Percentiles rank a stretch among this genome's conserved stretches.
Conservation (phyloP, 495 filamentous ascomycete species). For the Amniculicola lignicola region DNA sequence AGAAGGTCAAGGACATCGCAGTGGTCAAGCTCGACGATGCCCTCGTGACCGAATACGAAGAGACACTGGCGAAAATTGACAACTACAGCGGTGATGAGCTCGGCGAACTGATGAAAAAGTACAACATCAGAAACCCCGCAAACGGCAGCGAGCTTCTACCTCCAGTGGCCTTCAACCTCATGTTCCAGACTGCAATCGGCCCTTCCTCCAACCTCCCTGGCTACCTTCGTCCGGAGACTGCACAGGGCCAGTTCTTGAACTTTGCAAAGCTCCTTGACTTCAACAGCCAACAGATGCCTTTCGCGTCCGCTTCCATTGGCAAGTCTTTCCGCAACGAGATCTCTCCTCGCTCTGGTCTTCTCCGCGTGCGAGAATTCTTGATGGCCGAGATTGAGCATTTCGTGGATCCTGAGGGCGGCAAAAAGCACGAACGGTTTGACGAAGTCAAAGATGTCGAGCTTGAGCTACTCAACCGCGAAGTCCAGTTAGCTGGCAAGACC, state of each 20-base stretch:
- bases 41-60: constrained; percentile 64
- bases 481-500: constrained; percentile 69
- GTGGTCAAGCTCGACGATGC: constrained; percentile 63
- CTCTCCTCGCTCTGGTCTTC: constrained; percentile 62
- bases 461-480: constrained; percentile 64
- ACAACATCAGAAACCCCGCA: constrained; percentile 62
- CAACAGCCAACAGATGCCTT: constrained; percentile 70
- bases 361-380: constrained; percentile 68
- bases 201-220: constrained; percentile 53
- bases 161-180: constrained; percentile 68
- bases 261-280: constrained; percentile 77
- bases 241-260: constrained; percentile 33
- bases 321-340: constrained; percentile 77
- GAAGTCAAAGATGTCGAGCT: constrained; percentile 66
- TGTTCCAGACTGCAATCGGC: constrained; percentile 71
- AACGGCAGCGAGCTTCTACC: constrained; percentile 59
- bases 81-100: constrained; percentile 68
- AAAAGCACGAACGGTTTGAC: constrained; percentile 67
- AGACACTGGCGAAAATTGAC: constrained; percentile 68
- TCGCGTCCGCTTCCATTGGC: constrained; percentile 72
- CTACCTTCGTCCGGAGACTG: constrained; percentile 26
- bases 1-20: constrained; percentile 54
- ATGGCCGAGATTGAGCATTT: constrained; percentile 83
- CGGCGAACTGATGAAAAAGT: constrained; percentile 62
- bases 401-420: constrained; percentile 69